Evolutionary conservation across 1,139 yeast species (phyloP), one percentile per base, ranked within the genome.

Genomic region (Meyerozyma guilliermondii): DNA sequence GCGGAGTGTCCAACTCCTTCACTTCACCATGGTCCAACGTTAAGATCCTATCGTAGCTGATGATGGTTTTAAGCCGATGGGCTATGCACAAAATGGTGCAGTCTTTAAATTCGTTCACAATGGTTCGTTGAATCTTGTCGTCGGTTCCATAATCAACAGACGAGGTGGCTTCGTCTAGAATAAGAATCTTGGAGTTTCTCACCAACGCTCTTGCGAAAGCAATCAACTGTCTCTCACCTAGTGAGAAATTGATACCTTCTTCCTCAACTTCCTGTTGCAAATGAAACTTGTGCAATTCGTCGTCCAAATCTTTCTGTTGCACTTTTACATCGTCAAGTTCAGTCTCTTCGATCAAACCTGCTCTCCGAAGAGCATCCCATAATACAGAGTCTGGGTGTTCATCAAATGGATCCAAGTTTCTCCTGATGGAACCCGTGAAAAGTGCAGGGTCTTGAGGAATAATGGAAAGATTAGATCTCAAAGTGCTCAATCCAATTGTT

Each of bases 261-360:
- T 66, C 70, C 47, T 67, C 72, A 34, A 68, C 74, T 20, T 50
- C 48, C 50, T 65, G 66, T 47, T 67, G 68, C 43, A 66, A 55
- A 44, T 62, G 65, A 48, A 65, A 65, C 43, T 63, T 64, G 46
- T 57, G 52, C 34, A 59, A 42, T 7, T 43, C 43, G 7, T 35
- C 41, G 10, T 39, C 41, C 14, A 33, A 20, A 9, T 33, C 36
- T 14, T 33, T 33, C 11, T 33, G 24, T 17, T 33, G 36, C 8
- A 17, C 14, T 7, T 33, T 17, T 18, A 33, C 24, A 11, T 33
- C 9, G 8, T 33, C 36, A 20, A 33, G 36, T 10, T 17, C 36
- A 18, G 7, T n/a, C 7, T 49, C 60, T 17, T 71, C 77, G 40
- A 83, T 67, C 36, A 83, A 75, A 45, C 92, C 87, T 26, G 84